Conservation (phyloP, 139 green algal genomes). For the Coccomyxa sp. region DNA sequence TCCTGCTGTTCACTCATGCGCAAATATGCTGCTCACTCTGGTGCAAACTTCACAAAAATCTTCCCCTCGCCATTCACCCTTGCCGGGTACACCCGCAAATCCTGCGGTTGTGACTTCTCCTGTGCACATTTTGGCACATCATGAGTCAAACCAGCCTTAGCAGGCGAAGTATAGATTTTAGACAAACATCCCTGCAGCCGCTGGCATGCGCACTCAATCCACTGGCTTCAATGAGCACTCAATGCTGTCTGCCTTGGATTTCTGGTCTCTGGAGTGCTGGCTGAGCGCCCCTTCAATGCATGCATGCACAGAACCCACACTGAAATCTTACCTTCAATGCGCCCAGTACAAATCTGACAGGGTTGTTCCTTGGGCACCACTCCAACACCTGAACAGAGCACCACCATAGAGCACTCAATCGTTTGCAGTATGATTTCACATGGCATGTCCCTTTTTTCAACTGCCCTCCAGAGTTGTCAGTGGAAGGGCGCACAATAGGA, state of each 20-base stretch:
- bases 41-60: slow-evolving; percentile 13
- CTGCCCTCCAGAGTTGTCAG: too few species aligned
- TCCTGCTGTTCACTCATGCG: too few species aligned
- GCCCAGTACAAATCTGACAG: slow-evolving; percentile 35
- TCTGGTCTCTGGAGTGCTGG: background rate
- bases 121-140: background rate
- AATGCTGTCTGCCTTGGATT: background rate
- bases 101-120: background rate
- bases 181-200: background rate
- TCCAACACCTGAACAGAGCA: slow-evolving; percentile 23
- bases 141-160: background rate
- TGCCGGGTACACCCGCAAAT: slow-evolving; percentile 9
- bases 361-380: slow-evolving; percentile 60
- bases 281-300: background rate
- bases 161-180: background rate
- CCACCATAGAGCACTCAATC: too few species aligned
- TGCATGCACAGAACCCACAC: background rate
- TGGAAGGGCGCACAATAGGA: too few species aligned
- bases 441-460: too few species aligned
- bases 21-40: background rate
- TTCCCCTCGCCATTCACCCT: slow-evolving; percentile 6
- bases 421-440: too few species aligned
- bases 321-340: slow-evolving; percentile 37
- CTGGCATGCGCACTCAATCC: background rate
- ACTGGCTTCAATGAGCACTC: background rate